Conservation (phyloP, 2,329 filamentous ascomycete genomes). For the Stemphylium lycopersici region DNA sequence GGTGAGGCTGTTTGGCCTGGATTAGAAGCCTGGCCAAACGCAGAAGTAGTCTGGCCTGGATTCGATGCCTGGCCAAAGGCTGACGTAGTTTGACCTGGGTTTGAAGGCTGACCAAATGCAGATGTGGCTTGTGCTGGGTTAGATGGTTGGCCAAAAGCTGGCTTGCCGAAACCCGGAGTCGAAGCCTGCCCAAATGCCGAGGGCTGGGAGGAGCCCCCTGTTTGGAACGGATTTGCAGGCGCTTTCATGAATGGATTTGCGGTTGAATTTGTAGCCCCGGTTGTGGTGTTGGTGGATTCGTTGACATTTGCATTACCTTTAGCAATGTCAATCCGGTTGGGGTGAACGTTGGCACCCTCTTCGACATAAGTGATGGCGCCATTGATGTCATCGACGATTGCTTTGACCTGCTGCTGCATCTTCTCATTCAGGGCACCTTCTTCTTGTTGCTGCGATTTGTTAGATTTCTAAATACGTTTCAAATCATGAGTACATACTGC, state of each 20-base stretch:
- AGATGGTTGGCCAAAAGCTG: slow-evolving; percentile 51
- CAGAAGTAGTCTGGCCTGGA: slow-evolving; percentile 18
- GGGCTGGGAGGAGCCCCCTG: slow-evolving; percentile 24
- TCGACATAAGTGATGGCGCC: slow-evolving; percentile 61
- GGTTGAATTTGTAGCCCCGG: slow-evolving; percentile 11
- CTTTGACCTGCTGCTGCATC: slow-evolving; percentile 72
- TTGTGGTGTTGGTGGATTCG: slow-evolving; percentile 8
- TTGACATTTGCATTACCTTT: slow-evolving; percentile 27
- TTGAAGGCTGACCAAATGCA: slow-evolving; percentile 7
- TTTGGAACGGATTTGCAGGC: slow-evolving; percentile 12
- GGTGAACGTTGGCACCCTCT: slow-evolving; percentile 44
- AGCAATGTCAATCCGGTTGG: slow-evolving; percentile 43
- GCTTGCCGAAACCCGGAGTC: slow-evolving; percentile 41
- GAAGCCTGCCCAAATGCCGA: slow-evolving; percentile 47
- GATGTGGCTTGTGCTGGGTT: slow-evolving; percentile 22
- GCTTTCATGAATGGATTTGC: slow-evolving; percentile 37
- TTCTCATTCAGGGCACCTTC: slow-evolving; percentile 67
- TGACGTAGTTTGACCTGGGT: slow-evolving; percentile 14
- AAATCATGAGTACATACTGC: slow-evolving; percentile 52
- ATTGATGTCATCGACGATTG: slow-evolving; percentile 70
- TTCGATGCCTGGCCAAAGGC: slow-evolving; percentile 52
- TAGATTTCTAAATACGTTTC: slow-evolving; percentile 3
- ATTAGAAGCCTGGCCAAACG: slow-evolving; percentile 50
- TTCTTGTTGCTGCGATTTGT: slow-evolving; percentile 61
- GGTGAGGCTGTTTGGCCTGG: slow-evolving; percentile 20